Base-by-base conservation (phyloP, 163 green algal species). In the Chlamydomonas reinhardtii region DNA sequence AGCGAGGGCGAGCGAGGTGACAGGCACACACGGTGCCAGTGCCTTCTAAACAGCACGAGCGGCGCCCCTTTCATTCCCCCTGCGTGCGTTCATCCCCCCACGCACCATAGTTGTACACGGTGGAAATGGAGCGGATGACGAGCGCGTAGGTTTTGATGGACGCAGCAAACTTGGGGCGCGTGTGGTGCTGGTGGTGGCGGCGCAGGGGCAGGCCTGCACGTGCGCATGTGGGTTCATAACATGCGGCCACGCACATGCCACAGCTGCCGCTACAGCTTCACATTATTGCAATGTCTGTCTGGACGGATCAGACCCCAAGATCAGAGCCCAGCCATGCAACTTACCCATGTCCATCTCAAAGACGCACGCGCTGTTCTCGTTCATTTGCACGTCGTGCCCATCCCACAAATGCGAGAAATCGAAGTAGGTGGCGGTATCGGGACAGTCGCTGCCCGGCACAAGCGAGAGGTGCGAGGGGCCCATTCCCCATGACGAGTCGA, bases 261-360 rank as follows among this genome's bases (percentile, higher is more conserved):
- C n/a, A n/a, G n/a, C n/a, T n/a, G n/a, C n/a, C n/a, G n/a, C n/a
- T n/a, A n/a, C n/a, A n/a, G n/a, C n/a, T n/a, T n/a, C n/a, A n/a
- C n/a, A n/a, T n/a, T n/a, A n/a, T n/a, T n/a, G n/a, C n/a, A n/a
- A n/a, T n/a, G n/a, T n/a, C n/a, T n/a, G n/a, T n/a, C n/a, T n/a
- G n/a, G n/a, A n/a, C n/a, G n/a, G n/a, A n/a, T n/a, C n/a, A n/a
- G n/a, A n/a, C n/a, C n/a, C n/a, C n/a, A n/a, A n/a, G n/a, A n/a
- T n/a, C n/a, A n/a, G n/a, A n/a, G n/a, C n/a, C n/a, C n/a, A n/a
- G n/a, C n/a, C n/a, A n/a, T n/a, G n/a, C n/a, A 12, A 39, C 73
- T 65, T n/a, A 78, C 73, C 73, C 39, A 66, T 22, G 73, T 78
- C 54, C 73, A 32, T 31, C 48, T 78, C 73, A 34, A 78, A 78